Base-by-base conservation (phyloP, 768 basidiomycete species). In the Tylopilus vinaceipallidus region DNA sequence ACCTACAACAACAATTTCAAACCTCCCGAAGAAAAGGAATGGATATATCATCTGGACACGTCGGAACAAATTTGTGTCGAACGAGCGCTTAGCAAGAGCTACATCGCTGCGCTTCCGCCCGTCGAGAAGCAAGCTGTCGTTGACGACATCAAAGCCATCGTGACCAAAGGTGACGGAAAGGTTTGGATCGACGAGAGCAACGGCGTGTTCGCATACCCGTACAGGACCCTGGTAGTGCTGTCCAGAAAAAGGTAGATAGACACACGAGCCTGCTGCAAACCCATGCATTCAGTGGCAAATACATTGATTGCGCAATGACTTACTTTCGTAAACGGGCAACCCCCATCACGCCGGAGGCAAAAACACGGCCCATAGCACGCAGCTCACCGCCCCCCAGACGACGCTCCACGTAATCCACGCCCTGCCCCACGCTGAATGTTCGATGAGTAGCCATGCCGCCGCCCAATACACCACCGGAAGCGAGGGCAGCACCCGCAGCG, bases 401-500 rank as follows among this genome's bases (percentile, higher is more conserved):
- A 87, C 62, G 47, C 80, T 83, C 90, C 94, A 99, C 11, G 68
- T 63, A 3, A 94, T 70, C 89, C 93, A 98, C 37, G 66, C 65
- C 36, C 59, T 74, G 3, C 82, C 87, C 62, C 68, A 74, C 30
- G 43, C 48, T 16, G 77, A 79, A 22, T 71, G 66, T 51, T 78
- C 71, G 29, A 81, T 55, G 30, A 87, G 61, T 17, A 93, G 66
- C 67, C 80, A 75, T 4, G 90, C 82, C n/a, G 86, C 83, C 3
- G 82, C 85, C 97, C 95, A 98, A 66, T 91, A 93, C 1, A 81
- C 71, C 40, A 87, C 71, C 1, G 95, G 95, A 67, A 92, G 76
- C 4, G 86, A 80, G 2, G 85, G 78, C 19, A 83, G 81, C 12
- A 88, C 73, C 7, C 95, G 85, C 2, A 98, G 79, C 17, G 83